Evolutionary conservation across 371 early-diverging fungal genomes (phyloP), one percentile per base, ranked within the genome.

Genomic region (Mucor irregularis): DNA sequence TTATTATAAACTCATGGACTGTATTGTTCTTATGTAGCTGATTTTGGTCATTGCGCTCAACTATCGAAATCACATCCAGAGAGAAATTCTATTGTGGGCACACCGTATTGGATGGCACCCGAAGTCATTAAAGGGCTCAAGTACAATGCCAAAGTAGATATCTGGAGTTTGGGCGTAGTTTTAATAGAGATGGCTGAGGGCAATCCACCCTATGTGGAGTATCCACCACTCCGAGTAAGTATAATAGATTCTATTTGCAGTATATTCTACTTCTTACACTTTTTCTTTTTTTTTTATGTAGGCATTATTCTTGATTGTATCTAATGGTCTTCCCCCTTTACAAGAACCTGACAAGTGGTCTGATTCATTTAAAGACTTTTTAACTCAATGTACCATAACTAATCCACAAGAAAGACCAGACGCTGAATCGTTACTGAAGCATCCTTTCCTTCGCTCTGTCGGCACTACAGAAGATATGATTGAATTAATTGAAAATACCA

Each of bases 31-130:
- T 47, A 14, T 53, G 56, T 78, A 76, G 87, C 90, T 14, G 90
- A 90, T 65, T 89, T 90, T 64, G 85, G 88, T 44, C 85, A 83
- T 45, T 88, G 85, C 42, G 87, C 84, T 16, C 85, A 85, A 52
- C 56, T 89, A 49, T 81, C 88, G 4, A 68, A 71, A 21, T 67
- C 74, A 39, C 78, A 86, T 25, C 68, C 80, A 22, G 85, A 85
- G 31, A 79, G 90, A 43, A 87, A 85, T 48, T 82, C 90, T 3
- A 79, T 87, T 38, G 82, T 88, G 28, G 90, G 90, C 29, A 93
- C 82, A 58, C 86, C 87, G 64, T 95, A 94, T 82, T 97, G 98
- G 98, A 95, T 96, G 96, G 93, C 97, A 17, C 98, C 98, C 10
- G 98, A 98, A 71, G 92, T 96, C 19, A 85, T 94, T 50, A 86